Evolutionary conservation across 352 stramenopile genomes (phyloP), one percentile per base, ranked within the genome.

Genomic region (Globisporangium echinulatum): DNA sequence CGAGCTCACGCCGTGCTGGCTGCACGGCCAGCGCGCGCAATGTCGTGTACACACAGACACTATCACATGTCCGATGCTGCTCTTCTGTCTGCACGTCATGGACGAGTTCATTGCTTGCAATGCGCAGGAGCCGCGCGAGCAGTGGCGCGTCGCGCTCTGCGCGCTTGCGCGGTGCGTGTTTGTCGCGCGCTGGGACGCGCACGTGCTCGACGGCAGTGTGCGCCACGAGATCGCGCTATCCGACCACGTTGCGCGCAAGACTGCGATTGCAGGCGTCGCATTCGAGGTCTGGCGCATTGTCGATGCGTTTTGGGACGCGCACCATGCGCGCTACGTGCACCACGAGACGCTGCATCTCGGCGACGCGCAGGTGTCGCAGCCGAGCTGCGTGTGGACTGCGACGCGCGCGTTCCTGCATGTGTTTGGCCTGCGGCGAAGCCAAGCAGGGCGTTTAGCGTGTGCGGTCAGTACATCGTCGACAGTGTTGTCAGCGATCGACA

Each of bases 11-110:
- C 80, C 82, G 10, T 92, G 81, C 56, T 92, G 82, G 79, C 54
- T 83, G 8, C 64, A 63, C 19, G 64, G 52, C 38, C 61, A 78
- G 47, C 54, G 71, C 10, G 39, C 61, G 7, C 68, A 51, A n/a
- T 93, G 82, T 46, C 47, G 54, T 14, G 61, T 90, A 10, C 80
- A 91, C 49, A 37, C 14, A 0, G 55, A 67, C 5, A n/a, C 58
- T 0, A 68, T 82, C 13, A 59, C 48, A 33, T 68, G 79, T 17
- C 82, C 85, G 1, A 85, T 89, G 68, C 55, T 94, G 56, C 64
- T 91, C 10, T 91, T 92, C 54, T 88, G 75, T 40, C 63, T 92
- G 13, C 82, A 92, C 61, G 74, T 69, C 33, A 56, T 92, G 33
- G 79, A 94, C 63, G 75, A 92, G 59, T 90, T 86, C 57, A 75